A percentile compares a stretch with the other conserved stretches of the same genome.
Evolutionary conservation across 345 rosid genomes (phyloP).

Genomic region (Barbarea vulgaris): DNA sequence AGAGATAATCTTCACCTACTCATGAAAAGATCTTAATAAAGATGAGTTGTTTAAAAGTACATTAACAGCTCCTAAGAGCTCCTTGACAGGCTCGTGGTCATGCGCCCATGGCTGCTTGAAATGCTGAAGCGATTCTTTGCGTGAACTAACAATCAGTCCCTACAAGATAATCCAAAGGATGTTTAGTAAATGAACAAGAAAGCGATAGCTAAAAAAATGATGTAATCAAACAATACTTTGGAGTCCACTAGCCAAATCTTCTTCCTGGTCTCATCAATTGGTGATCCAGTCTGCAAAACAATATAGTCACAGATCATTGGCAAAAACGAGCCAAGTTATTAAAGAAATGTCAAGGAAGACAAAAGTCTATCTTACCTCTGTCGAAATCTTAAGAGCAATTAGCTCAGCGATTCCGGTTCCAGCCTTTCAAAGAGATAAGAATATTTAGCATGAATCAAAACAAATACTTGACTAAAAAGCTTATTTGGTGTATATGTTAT

Average conservation of each 20-base stretch:
- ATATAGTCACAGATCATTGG: conserved; percentile 5
- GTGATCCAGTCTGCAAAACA: conserved; percentile 51
- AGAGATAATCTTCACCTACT: neutral
- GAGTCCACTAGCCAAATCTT: conserved; percentile 99
- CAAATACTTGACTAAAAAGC: neutral
- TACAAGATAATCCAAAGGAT: conserved; percentile 35
- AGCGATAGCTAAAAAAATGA: neutral
- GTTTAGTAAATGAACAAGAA: conserved; percentile 4
- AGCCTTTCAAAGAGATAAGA: conserved; percentile 60
- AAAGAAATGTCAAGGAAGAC: neutral
- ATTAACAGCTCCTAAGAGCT: conserved; percentile 73
- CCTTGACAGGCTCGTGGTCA: conserved; percentile 73
- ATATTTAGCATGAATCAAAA: neutral
- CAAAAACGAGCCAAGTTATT: conserved; percentile 16
- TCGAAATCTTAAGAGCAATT: conserved; percentile 87
- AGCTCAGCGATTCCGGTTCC: conserved; percentile 98
- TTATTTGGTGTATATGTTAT: conserved; percentile 20
- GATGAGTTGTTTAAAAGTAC: conserved; percentile 51
- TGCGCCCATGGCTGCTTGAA: conserved; percentile 98
- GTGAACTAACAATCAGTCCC: conserved; percentile 83
- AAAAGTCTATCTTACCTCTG: conserved; percentile 43
- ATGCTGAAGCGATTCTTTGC: conserved; percentile 82
- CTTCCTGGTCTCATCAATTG: conserved; percentile 78
- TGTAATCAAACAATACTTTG: conserved; percentile 55
- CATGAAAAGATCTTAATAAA: neutral